Evolutionary conservation across 805 yeast genomes (phyloP).

Genomic region (Metschnikowia rubicola): DNA sequence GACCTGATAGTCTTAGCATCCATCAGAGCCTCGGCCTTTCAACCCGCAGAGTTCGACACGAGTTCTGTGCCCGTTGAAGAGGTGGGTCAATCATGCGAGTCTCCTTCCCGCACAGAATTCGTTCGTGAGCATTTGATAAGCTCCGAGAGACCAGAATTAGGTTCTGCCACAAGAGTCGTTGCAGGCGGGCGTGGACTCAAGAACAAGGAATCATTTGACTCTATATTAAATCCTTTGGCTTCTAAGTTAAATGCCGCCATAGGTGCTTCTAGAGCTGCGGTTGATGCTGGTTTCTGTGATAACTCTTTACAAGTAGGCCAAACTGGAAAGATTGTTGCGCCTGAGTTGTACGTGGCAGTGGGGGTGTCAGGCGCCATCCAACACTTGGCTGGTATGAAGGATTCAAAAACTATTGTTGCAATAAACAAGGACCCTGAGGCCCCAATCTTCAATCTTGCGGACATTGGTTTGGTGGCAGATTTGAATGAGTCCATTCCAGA

Average conservation of each 20-base stretch:
- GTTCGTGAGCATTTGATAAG: slow-evolving; percentile 71
- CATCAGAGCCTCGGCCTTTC: slow-evolving; percentile 83
- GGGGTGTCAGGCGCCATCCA: slow-evolving; percentile 98
- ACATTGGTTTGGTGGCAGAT: slow-evolving; percentile 86
- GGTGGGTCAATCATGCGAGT: slow-evolving; percentile 35
- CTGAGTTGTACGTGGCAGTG: slow-evolving; percentile 87
- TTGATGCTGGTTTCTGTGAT: slow-evolving; percentile 92
- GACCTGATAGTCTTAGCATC: slow-evolving; percentile 69
- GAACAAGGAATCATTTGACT: slow-evolving; percentile 81
- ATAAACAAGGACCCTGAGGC: slow-evolving; percentile 93
- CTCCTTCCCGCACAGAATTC: slow-evolving; percentile 51
- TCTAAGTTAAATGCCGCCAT: slow-evolving; percentile 83
- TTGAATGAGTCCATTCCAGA: slow-evolving; percentile 87
- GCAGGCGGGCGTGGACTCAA: slow-evolving; percentile 95
- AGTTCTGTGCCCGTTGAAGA: slow-evolving; percentile 46
- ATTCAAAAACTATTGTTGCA: slow-evolving; percentile 88
- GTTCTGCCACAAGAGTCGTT: slow-evolving; percentile 76
- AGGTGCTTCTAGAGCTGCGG: slow-evolving; percentile 98
- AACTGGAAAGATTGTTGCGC: slow-evolving; percentile 97
- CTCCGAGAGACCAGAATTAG: slow-evolving; percentile 87
- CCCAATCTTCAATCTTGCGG: slow-evolving; percentile 89
- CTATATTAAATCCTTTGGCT: slow-evolving; percentile 77
- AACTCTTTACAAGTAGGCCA: slow-evolving; percentile 97
- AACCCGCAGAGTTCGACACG: slow-evolving; percentile 33
- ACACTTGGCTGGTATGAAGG: slow-evolving; percentile 98